Evolutionary conservation across 306 rosid species (phyloP), one percentile per base, ranked within the genome.

Genomic region (Arachis stenosperma): DNA sequence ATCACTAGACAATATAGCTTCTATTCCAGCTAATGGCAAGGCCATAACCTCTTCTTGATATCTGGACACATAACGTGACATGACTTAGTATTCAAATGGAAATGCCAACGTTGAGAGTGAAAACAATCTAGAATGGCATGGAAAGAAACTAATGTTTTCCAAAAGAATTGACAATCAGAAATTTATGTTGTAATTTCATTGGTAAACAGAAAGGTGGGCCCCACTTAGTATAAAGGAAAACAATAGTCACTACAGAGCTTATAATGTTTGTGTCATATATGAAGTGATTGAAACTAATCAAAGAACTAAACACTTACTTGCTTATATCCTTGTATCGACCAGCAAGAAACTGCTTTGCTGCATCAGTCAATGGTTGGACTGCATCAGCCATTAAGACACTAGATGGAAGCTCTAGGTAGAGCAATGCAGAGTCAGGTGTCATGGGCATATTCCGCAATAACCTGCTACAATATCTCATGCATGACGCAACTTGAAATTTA

Each of bases 371-470:
- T 29, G 99, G 93, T 75, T 90, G 96, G 72, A 95, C 96, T 9
- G 99, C 98, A 11, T 95, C 98, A 29, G 93, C 98, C 96, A 90
- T 95, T 75, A 95, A 82, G 65, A 95, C 90, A 55, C 93, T 95
- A 40, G 96, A 92, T 42, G 98, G 99, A 68, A 95, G 99, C 63
- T 95, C 99, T 29, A 92, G 83, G 80, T 90, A 95, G 58, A 91
- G 92, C 88, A 95, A 86, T 36, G 99, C 99, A 73, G 97, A 92
- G 58, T 90, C 96, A 8, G 99, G 98, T 42, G 98, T 90, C 99
- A 95, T 95, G 53, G 92, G 59, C 65, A 84, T 71, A 71, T 82
- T 88, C 60, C 97, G 87, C 83, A 95, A 69, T 43, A 88, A 75
- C 33, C 87, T 79, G 74, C 97, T 91, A 78, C 99, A 95, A 62